Evolutionary conservation across 106 monocot species (phyloP), one percentile per base, ranked within the genome.

Genomic region (Platanthera zijinensis): DNA sequence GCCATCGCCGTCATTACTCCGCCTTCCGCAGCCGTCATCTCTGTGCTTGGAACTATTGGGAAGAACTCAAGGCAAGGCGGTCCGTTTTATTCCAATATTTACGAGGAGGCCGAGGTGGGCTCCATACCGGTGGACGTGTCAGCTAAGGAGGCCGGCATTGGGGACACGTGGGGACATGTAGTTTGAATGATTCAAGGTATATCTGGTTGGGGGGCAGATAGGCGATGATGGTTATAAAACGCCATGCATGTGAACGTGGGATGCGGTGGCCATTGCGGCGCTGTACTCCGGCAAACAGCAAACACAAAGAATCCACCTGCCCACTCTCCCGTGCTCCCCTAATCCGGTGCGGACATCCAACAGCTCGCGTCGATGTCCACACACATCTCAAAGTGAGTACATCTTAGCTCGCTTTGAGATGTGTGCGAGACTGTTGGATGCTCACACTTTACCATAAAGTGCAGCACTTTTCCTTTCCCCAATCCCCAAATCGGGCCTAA

Each of bases 1-100:
- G 67, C 52, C 14, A 83, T 17, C 6, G 78, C 47, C n/a, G 78
- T 59, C 77, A 62, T 45, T 2, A 59, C 52, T 6, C 52, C 52
- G 1, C 48, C 56, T 28, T 13, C 22, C 22, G 3, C 56, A 47
- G 57, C 67, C 64, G 57, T 28, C 64, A 12, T 15, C 50, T 46
- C 61, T 67, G 46, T 22, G 17, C 46, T 6, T 48, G 50, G 50
- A 47, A 17, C n/a, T 71, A 1, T 48, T 15, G 3, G 47, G 47
- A 70, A 46, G 4, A 5, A 4, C 3, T 2, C 1, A 18, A 19
- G 70, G 50, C 12, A 49, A 18, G 6, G 49, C 15, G 71, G 21
- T 18, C 21, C 19, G 6, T 19, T 61, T 61, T 11, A 2, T 61
- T 7, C 6, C 21, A 39, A 21, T 59, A n/a, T 13, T n/a, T 56